Percentiles rank a stretch among this genome's conserved stretches.
phyloP scores from a whole-genome alignment of 1,139 yeast genomes.

The Petasospora fabianii region DNA sequence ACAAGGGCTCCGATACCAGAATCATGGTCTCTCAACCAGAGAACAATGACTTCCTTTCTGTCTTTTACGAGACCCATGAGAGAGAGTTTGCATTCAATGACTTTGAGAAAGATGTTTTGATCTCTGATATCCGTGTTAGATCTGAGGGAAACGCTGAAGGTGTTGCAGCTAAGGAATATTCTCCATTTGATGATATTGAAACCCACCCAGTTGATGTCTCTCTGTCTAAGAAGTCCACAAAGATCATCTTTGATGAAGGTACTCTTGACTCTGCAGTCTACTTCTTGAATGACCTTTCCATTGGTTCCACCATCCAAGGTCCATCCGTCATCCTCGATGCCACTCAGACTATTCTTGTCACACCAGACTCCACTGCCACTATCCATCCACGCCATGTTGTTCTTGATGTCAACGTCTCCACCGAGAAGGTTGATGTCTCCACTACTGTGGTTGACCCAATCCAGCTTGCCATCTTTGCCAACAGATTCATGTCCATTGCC shows the following conservation, averaged over 20 bases:
- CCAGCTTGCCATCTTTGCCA: slow-evolving; percentile 55
- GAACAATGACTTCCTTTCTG: slow-evolving; percentile 29
- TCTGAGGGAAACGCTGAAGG: slow-evolving; percentile 47
- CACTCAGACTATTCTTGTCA: slow-evolving; percentile 47
- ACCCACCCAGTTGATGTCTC: slow-evolving; percentile 12
- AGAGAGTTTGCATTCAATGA: slow-evolving; percentile 69
- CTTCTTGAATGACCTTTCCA: slow-evolving; percentile 33
- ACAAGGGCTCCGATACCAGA: slow-evolving; percentile 83
- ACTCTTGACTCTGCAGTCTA: slow-evolving; percentile 38
- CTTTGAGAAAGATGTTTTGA: slow-evolving; percentile 53
- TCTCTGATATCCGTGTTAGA: slow-evolving; percentile 78
- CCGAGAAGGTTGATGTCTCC: slow-evolving; percentile 27
- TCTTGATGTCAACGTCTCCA: slow-evolving; percentile 29
- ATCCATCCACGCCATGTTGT: slow-evolving; percentile 38
- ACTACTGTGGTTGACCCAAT: slow-evolving; percentile 47
- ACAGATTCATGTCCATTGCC: slow-evolving; percentile 61
- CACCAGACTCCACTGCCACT: slow-evolving; percentile 41
- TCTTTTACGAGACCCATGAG: slow-evolving; percentile 48
- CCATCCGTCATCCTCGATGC: slow-evolving; percentile 48
- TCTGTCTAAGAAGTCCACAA: slow-evolving; percentile 17
- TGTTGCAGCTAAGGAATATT: slow-evolving; percentile 19
- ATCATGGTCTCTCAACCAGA: slow-evolving; percentile 54
- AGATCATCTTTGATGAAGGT: slow-evolving; percentile 34
- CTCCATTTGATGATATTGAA: slow-evolving; percentile 26
- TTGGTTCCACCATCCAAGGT: slow-evolving; percentile 37